A percentile compares a stretch with the other conserved stretches of the same genome.
phyloP scores from a whole-genome alignment of 768 basidiomycete genomes.

The Lentinula sp. region DNA sequence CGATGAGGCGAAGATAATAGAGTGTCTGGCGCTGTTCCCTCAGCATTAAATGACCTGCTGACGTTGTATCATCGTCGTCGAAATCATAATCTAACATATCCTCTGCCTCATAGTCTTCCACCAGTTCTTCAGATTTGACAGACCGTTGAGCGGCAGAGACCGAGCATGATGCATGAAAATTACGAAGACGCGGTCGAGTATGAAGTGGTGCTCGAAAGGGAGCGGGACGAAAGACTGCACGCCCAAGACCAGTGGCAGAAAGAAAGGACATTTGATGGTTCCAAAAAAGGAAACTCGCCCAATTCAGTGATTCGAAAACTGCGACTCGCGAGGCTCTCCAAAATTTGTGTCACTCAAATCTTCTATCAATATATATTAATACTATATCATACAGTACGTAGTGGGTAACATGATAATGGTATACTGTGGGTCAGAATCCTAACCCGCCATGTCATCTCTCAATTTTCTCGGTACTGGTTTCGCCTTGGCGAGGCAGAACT shows the following conservation, averaged over 20 bases:
- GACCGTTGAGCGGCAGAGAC: constrained; percentile 23
- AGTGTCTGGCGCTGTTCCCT: constrained; percentile 69
- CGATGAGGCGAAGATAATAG: constrained; percentile 79
- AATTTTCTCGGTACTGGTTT: not conserved
- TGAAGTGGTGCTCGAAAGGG: not conserved
- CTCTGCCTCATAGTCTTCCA: constrained; percentile 32
- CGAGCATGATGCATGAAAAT: not conserved
- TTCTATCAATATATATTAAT: no score
- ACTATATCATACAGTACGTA: not conserved
- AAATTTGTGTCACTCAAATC: no score
- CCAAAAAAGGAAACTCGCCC: not conserved
- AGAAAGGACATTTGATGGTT: constrained; percentile 3
- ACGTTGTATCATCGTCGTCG: constrained; percentile 58
- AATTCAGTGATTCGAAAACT: not conserved
- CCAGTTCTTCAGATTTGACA: constrained; percentile 32
- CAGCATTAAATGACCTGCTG: constrained; percentile 66
- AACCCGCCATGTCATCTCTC: no score
- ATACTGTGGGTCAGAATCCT: constrained; percentile 22
- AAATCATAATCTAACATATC: constrained; percentile 38
- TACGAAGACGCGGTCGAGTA: not conserved
- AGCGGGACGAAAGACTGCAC: not conserved
- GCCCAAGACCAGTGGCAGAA: not conserved
- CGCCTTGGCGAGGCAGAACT: constrained; percentile 34
- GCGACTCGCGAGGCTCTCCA: no score
- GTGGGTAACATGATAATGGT: not conserved